phyloP scores from a whole-genome alignment of 106 monocot genomes.

The Dendrobium chrysotoxum region DNA sequence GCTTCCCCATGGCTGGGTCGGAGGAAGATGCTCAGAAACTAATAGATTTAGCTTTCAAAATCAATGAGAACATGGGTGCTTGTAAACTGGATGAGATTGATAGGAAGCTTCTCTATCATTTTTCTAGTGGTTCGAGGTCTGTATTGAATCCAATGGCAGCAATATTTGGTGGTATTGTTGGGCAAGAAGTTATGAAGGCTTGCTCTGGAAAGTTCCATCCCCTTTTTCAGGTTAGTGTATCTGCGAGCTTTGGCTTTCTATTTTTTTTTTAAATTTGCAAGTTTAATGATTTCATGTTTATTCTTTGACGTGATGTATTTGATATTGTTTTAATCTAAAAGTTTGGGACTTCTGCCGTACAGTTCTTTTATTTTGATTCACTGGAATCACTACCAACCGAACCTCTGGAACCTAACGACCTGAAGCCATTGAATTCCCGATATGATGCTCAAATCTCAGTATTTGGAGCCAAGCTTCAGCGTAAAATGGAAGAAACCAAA shows the following conservation, averaged over 20 bases:
- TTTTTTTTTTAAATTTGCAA: neutral
- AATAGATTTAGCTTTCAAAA: constrained; percentile 27
- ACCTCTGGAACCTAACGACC: constrained; percentile 47
- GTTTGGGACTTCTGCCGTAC: neutral
- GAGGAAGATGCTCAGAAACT: constrained; percentile 60
- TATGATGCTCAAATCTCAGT: constrained; percentile 99
- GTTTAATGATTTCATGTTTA: neutral
- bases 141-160: constrained; percentile 95
- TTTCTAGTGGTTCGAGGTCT: constrained; percentile 71
- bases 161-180: constrained; percentile 96
- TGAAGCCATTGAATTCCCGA: constrained; percentile 64
- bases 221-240: constrained; percentile 63
- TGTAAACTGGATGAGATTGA: constrained; percentile 48
- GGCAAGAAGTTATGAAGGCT: constrained; percentile 93
- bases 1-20: constrained; percentile 69
- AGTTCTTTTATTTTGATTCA: constrained; percentile 99
- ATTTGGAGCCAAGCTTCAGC: constrained; percentile 87
- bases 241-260: neutral
- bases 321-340: neutral
- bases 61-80: constrained; percentile 56
- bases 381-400: constrained; percentile 85
- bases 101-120: constrained; percentile 49
- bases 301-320: neutral
- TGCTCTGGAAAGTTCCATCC: constrained; percentile 98
- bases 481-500: constrained; percentile 70